Base-by-base conservation (phyloP, 495 filamentous ascomycete genomes). In the Umbilicaria muhlenbergii region DNA sequence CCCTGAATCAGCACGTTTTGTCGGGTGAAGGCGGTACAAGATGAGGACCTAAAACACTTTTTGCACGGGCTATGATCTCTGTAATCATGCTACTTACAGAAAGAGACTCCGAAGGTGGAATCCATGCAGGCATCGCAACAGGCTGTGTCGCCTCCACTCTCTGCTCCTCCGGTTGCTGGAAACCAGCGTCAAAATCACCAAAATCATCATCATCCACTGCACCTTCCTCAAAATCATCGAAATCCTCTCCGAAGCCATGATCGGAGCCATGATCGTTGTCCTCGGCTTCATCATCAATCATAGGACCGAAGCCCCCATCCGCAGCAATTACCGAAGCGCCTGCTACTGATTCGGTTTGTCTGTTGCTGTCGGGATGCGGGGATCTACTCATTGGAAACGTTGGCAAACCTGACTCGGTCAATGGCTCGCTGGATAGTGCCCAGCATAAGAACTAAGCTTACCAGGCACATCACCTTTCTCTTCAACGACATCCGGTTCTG, bases 141-240 rank as follows among this genome's bases (percentile, higher is more conserved):
- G 61, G 42, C 41, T 56, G 41, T 43, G 61, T 60, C 43, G 54
- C 48, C 34, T 67, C 66, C 44, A 58, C 48, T 51, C 57, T 53
- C 42, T 69, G 67, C 46, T 63, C 59, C 49, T 68, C 69, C 40
- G 73, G 64, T 54, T 81, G 68, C 63, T 86, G 74, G 64, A 87
- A 86, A 38, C 74, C 85, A 54, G 89, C 84, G 55, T 83, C 85
- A 65, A 96, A 96, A 59, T 93, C 86, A 39, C 77, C 85, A 69
- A 89, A 89, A 60, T 91, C 86, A 49, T 76, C 75, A 35, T 69
- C 70, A 32, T 57, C 66, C 16, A 46, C 51, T 48, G 69, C 75
- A 49, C 75, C 73, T 57, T 86, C 86, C 56, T 88, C 87, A 57
- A 96, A 95, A 53, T 95, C 88, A 61, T 95, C 91, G 73, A 96